Percentiles rank a stretch among this genome's conserved stretches.
Conservation (phyloP, 768 basidiomycete species). For the Fomitopsis serialis region DNA sequence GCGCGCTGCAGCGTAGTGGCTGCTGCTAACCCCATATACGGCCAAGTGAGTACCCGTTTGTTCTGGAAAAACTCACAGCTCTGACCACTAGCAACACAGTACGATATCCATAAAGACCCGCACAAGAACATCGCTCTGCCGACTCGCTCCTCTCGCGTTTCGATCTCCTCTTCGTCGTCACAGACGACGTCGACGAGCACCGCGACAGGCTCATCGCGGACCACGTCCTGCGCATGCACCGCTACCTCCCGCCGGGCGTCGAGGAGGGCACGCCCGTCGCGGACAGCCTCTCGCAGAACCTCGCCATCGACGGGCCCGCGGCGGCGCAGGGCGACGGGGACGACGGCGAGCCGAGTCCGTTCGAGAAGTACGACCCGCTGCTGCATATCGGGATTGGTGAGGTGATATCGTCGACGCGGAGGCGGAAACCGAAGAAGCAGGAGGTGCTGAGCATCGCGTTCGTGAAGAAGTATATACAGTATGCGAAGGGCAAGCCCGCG, state of each 20-base stretch:
- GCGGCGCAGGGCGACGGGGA: slow-evolving; percentile 38
- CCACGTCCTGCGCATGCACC: slow-evolving; percentile 95
- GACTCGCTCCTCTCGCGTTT: slow-evolving; percentile 98
- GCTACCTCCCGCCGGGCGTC: slow-evolving; percentile 92
- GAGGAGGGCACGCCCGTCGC: slow-evolving; percentile 92
- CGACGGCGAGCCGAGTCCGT: slow-evolving; percentile 58
- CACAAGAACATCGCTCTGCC: slow-evolving; percentile 98
- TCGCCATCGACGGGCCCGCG: slow-evolving; percentile 80
- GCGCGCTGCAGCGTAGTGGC: slow-evolving; percentile 97
- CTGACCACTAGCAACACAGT: slow-evolving; percentile 43
- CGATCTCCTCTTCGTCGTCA: slow-evolving; percentile 96
- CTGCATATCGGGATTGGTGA: slow-evolving; percentile 78
- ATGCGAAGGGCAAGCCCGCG: slow-evolving; percentile 83
- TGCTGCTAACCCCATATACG: slow-evolving; percentile 98
- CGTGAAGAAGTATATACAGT: slow-evolving; percentile 98
- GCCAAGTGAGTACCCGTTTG: slow-evolving; percentile 54
- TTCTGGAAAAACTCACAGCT: background rate
- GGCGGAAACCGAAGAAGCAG: slow-evolving; percentile 51
- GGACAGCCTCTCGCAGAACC: slow-evolving; percentile 83
- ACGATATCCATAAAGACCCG: slow-evolving; percentile 99
- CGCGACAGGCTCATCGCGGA: slow-evolving; percentile 94
- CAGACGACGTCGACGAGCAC: slow-evolving; percentile 94
- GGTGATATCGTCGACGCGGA: slow-evolving; percentile 40
- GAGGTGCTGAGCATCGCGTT: slow-evolving; percentile 92
- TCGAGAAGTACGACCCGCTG: slow-evolving; percentile 95